Conservation (phyloP, 495 filamentous ascomycete species). For the Chaetomium fimeti region DNA sequence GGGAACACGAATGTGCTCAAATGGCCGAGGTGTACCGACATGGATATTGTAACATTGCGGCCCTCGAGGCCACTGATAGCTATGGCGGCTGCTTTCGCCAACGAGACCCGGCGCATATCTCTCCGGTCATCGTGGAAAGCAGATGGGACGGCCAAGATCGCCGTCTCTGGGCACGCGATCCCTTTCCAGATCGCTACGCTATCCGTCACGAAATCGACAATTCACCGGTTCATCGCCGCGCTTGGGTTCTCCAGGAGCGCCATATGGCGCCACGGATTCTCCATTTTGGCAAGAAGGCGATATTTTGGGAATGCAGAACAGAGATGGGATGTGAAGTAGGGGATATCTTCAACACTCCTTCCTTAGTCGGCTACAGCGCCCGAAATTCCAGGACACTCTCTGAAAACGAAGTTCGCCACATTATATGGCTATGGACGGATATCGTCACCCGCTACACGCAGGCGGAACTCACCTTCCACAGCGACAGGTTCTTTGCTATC, state of each 20-base stretch:
- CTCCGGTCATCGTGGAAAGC: background rate
- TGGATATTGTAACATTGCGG: background rate
- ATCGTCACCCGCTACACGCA: background rate
- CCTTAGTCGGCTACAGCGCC: background rate
- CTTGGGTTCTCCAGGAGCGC: constrained; percentile 1
- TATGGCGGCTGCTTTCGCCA: background rate
- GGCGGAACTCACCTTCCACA: background rate
- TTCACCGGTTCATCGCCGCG: background rate
- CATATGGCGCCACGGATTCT: background rate
- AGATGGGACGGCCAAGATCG: background rate
- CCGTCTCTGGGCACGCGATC: background rate
- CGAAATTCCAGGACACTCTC: background rate
- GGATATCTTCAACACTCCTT: background rate
- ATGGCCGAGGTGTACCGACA: constrained; percentile 15
- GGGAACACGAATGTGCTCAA: constrained; percentile 5
- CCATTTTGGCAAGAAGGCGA: background rate
- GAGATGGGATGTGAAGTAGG: background rate
- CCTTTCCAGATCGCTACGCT: no score
- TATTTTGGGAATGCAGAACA: constrained; percentile 3
- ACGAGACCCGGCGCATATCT: background rate
- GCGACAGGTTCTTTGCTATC: constrained; percentile 5
- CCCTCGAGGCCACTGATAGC: background rate
- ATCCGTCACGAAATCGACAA: background rate
- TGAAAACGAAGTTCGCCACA: background rate
- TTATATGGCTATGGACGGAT: background rate